These are phyloP conservation scores for Euryodendron excelsum DNA, from an alignment of 148 eudicot species.

Conservation along the genomic window DNA sequence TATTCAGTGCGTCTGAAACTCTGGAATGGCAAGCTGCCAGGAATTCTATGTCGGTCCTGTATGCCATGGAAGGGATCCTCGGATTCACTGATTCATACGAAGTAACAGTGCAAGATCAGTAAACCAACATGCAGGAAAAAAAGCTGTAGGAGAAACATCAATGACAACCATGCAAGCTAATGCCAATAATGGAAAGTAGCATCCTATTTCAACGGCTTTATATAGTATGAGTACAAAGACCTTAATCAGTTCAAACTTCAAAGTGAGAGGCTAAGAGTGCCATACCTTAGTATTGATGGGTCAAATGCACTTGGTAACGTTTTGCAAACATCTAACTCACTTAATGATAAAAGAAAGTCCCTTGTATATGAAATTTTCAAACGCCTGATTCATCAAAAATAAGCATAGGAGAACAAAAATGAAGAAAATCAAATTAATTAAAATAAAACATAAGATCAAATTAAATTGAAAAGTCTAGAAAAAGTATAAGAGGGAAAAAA, in stretches of 20 bases:
- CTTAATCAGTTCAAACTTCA: not conserved
- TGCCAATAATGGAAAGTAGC: not conserved
- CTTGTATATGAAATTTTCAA: constrained; percentile 53
- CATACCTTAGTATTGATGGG: constrained; percentile 67
- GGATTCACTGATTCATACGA: constrained; percentile 49
- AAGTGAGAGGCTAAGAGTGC: not conserved
- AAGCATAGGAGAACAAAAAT: not conserved
- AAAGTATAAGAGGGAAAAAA: not conserved
- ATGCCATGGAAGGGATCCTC: constrained; percentile 38
- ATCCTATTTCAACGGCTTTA: not conserved
- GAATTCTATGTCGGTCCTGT: constrained; percentile 49
- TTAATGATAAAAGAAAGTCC: constrained; percentile 70
- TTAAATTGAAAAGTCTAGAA: not conserved
- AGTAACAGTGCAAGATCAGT: not conserved
- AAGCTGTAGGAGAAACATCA: not conserved
- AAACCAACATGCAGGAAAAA: not conserved
- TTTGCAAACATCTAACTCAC: constrained; percentile 74
- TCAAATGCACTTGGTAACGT: constrained; percentile 72
- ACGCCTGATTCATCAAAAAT: constrained; percentile 46
- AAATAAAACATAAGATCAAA: constrained; percentile 1
- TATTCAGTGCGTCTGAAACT: constrained; percentile 65
- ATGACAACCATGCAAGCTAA: not conserved
- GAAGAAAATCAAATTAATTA: not conserved
- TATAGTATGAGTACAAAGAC: not conserved
- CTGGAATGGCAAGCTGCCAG: constrained; percentile 45